Percentiles rank a stretch among this genome's conserved stretches.
Conservation (phyloP, 2,329 filamentous ascomycete species). For the Fusarium subglutinans region DNA sequence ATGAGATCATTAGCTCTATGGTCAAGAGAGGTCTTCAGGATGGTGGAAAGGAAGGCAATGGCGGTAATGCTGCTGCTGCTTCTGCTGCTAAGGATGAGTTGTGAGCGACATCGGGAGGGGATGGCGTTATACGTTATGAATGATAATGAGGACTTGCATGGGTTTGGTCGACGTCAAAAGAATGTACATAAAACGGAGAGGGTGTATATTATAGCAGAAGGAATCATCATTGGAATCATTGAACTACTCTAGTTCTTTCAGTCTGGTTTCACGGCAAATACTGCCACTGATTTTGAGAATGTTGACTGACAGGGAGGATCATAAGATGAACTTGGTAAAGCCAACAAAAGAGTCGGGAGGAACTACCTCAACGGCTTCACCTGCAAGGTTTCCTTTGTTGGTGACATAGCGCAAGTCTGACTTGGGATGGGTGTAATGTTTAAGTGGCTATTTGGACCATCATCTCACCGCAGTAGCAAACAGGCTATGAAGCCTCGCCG, state of each 20-base stretch:
- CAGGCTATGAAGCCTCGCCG: neutral
- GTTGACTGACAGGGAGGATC: neutral
- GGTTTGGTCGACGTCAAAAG: neutral
- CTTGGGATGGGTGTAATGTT: neutral
- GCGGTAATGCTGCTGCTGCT: constrained; percentile 22
- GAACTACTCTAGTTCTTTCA: neutral
- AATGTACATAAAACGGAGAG: neutral
- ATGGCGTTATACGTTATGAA: constrained; percentile 7
- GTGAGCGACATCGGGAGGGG: constrained; percentile 27
- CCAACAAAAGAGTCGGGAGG: neutral
- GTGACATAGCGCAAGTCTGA: neutral
- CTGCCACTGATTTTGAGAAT: neutral
- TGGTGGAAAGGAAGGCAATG: constrained; percentile 48
- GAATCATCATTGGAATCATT: neutral
- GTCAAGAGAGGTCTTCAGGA: constrained; percentile 62
- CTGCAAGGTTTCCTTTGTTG: neutral
- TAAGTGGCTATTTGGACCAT: neutral
- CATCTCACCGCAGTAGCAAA: neutral
- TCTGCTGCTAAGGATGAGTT: constrained; percentile 48
- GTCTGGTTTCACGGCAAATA: neutral
- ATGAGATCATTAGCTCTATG: constrained; percentile 83
- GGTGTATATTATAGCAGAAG: neutral
- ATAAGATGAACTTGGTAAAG: neutral
- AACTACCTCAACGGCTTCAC: neutral
- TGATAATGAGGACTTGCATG: neutral